phyloP scores from a whole-genome alignment of 371 early-diverging fungal species.

The Rhizopus delemar region DNA sequence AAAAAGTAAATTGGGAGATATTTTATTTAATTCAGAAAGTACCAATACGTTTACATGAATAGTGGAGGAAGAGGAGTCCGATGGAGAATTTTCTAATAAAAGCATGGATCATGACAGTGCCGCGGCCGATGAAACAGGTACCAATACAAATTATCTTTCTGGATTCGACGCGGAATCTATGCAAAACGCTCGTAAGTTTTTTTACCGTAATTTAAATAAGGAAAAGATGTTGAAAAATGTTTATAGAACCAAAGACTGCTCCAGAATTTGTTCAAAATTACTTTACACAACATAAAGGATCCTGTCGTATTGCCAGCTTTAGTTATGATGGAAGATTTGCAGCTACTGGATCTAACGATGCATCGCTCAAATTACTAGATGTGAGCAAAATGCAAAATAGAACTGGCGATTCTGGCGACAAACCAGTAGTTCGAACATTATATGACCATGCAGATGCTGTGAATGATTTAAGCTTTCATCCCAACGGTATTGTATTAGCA shows the following conservation, averaged over 20 bases:
- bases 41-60: background rate
- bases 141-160: background rate
- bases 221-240: background rate
- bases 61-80: conserved; percentile 46
- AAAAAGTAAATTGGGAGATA: conserved; percentile 31
- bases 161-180: conserved; percentile 37
- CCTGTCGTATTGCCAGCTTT: conserved; percentile 52
- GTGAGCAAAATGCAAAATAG: conserved; percentile 73
- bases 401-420: conserved; percentile 64
- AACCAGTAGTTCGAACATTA: conserved; percentile 84
- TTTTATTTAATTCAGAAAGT: background rate
- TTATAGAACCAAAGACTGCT: conserved; percentile 32
- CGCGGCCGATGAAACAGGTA: background rate
- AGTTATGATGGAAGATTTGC: conserved; percentile 71
- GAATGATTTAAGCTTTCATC: conserved; percentile 89
- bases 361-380: conserved; percentile 88
- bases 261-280: conserved; percentile 56
- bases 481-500: conserved; percentile 87
- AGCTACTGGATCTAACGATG: conserved; percentile 90
- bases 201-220: conserved; percentile 1
- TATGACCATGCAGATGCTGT: conserved; percentile 85
- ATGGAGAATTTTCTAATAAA: conserved; percentile 37
- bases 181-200: conserved; percentile 32
- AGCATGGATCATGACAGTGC: conserved; percentile 25
- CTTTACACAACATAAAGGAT: conserved; percentile 59